A percentile compares a stretch with the other conserved stretches of the same genome.
Evolutionary conservation across 2,329 filamentous ascomycete species (phyloP).

Genomic region (Aureobasidium sp.): DNA sequence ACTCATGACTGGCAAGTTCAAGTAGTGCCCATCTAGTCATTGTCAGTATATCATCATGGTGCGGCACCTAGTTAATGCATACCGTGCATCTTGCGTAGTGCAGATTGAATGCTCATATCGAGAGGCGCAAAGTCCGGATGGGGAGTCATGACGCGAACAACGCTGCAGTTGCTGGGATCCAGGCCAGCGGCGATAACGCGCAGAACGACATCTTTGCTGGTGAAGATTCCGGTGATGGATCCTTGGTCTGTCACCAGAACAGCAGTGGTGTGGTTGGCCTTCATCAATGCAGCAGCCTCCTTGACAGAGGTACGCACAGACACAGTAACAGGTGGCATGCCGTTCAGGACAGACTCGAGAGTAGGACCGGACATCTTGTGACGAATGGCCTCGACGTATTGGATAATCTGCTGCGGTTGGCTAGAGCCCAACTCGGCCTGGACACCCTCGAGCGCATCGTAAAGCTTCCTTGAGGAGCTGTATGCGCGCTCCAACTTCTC

Average conservation of each 20-base stretch:
- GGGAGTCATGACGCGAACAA: conserved; percentile 97
- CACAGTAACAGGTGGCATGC: conserved; percentile 86
- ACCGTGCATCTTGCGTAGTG: conserved; percentile 98
- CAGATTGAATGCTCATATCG: conserved; percentile 98
- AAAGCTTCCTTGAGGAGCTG: conserved; percentile 93
- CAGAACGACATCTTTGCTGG: conserved; percentile 96
- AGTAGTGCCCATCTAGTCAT: conserved; percentile 77
- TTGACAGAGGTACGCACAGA: conserved; percentile 94
- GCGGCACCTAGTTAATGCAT: conserved; percentile 34
- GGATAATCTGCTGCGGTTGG: conserved; percentile 97
- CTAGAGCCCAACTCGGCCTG: conserved; percentile 93
- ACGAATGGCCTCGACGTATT: conserved; percentile 93
- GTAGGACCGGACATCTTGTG: conserved; percentile 98
- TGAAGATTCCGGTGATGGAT: conserved; percentile 97
- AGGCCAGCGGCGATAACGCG: conserved; percentile 95
- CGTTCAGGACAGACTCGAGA: conserved; percentile 86
- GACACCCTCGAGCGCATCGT: conserved; percentile 94
- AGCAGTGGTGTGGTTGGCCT: conserved; percentile 96
- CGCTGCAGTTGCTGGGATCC: conserved; percentile 90
- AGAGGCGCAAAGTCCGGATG: conserved; percentile 97
- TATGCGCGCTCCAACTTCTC: conserved; percentile 98
- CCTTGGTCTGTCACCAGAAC: conserved; percentile 94
- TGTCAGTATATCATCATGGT: neutral
- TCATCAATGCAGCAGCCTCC: conserved; percentile 93
- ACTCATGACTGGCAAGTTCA: conserved; percentile 98